A percentile compares a stretch with the other conserved stretches of the same genome.
Evolutionary conservation across 495 filamentous ascomycete genomes (phyloP).

Genomic region (Aspergillus biplanus): DNA sequence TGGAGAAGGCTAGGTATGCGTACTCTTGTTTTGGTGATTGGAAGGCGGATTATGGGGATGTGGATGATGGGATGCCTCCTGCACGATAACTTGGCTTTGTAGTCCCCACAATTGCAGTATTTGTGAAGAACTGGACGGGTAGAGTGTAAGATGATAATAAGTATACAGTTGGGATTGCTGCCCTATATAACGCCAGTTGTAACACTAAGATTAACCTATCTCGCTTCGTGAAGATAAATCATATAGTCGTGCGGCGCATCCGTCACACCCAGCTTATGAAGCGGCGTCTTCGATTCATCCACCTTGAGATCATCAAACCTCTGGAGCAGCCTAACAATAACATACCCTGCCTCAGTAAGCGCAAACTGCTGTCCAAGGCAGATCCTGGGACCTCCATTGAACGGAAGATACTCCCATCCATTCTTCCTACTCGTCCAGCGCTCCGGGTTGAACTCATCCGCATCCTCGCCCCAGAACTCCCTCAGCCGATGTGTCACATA

Average conservation of each 20-base stretch:
- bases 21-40: conserved; percentile 49
- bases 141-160: no score
- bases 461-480: conserved; percentile 41
- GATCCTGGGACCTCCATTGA: conserved; percentile 76
- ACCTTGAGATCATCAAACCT: conserved; percentile 43
- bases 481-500: conserved; percentile 72
- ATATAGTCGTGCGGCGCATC: background rate
- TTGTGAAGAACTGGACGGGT: no score
- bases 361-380: conserved; percentile 75
- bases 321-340: conserved; percentile 66
- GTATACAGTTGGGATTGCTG: no score
- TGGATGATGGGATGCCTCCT: conserved; percentile 27
- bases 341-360: conserved; percentile 71
- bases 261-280: background rate
- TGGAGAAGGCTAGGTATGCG: conserved; percentile 52
- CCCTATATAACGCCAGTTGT: no score
- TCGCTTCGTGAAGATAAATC: background rate
- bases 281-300: background rate
- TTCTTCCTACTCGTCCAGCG: conserved; percentile 53
- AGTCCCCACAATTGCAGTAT: no score
- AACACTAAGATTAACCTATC: no score
- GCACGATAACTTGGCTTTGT: no score
- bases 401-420: conserved; percentile 70
- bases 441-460: conserved; percentile 63
- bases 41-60: conserved; percentile 19